Base-by-base conservation (phyloP, 306 rosid genomes). In the Gastrolobium bilobum region DNA sequence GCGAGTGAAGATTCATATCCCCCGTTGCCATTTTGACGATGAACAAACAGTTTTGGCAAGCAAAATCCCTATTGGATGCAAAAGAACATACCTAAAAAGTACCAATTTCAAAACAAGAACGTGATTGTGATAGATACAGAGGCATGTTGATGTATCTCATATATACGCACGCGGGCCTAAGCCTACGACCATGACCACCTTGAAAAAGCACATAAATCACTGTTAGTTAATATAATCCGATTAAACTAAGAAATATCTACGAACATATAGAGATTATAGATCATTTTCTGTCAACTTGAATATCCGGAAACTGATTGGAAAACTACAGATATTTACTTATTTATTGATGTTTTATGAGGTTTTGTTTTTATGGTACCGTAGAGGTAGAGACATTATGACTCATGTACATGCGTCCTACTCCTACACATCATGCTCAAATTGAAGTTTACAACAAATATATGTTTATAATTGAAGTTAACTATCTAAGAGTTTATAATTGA, bases 61-160 rank as follows among this genome's bases (percentile, higher is more conserved):
- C 58, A 44, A 72, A 84, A 66, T 51, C 78, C 15, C 59, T 29
- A 33, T 58, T 33, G 57, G 53, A 68, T 46, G 54, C 71, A 39
- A 70, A 72, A 50, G 6, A 35, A 76, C 42, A 70, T 40, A 66
- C 50, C 80, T 61, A 51, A 58, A 80, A 84, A 62, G 77, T 61
- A 13, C 8, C 26, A 60, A 37, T 52, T 38, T 54, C 8, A 52
- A 62, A n/a, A 3, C 42, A 13, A 5, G 38, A 67, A 56, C 44
- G 43, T 70, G 75, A 69, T 66, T 54, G 70, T 71, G 67, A 76
- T 35, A 39, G 50, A 30, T 67, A 50, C 13, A 52, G 29, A 8
- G 20, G 10, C 60, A 48, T 54, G 10, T 76, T 6, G 29, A 63
- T 68, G n/a, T 42, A 43, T 58, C 9, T 11, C 42, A 58, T 30